Percentiles rank a stretch among this genome's conserved stretches.
Evolutionary conservation across 257 asterid genomes (phyloP).

Genomic region (Fraxinus pennsylvanica): DNA sequence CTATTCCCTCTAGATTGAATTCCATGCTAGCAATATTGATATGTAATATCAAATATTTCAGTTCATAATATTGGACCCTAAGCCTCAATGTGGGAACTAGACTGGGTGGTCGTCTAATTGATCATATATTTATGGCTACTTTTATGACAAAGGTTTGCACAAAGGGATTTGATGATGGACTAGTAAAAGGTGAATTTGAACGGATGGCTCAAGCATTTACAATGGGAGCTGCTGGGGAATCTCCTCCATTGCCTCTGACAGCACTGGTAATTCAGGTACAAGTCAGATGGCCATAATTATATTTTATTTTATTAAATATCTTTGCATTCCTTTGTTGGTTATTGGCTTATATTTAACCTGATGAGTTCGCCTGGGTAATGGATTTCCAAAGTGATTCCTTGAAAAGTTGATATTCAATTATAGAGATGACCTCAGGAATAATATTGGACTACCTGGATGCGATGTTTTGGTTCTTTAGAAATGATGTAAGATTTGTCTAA

Average conservation of each 20-base stretch:
- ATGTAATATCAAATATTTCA: slow-evolving; percentile 11
- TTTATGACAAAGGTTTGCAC: slow-evolving; percentile 65
- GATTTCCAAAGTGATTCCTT: slow-evolving; percentile 7
- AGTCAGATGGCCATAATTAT: slow-evolving; percentile 9
- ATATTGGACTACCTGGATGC: no score
- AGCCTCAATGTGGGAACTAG: slow-evolving; percentile 15
- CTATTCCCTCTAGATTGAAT: slow-evolving; percentile 19
- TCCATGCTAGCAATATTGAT: slow-evolving; percentile 12
- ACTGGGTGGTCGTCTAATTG: slow-evolving; percentile 22
- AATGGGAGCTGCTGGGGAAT: slow-evolving; percentile 52
- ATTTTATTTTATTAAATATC: neutral
- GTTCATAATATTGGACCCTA: slow-evolving; percentile 4
- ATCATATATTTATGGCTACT: slow-evolving; percentile 7
- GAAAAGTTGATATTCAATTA: slow-evolving; percentile 11
- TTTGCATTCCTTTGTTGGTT: slow-evolving; percentile 18
- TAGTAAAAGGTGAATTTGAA: slow-evolving; percentile 61
- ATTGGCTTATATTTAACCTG: neutral
- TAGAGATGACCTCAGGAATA: neutral
- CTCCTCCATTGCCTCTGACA: slow-evolving; percentile 72
- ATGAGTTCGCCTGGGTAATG: neutral
- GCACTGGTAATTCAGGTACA: slow-evolving; percentile 82
- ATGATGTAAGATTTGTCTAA: neutral
- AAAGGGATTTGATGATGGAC: slow-evolving; percentile 54
- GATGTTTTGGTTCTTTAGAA: neutral
- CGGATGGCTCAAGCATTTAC: slow-evolving; percentile 71